Evolutionary conservation across 768 basidiomycete genomes (phyloP).

Genomic region (Udeniomyces megalosporus): DNA sequence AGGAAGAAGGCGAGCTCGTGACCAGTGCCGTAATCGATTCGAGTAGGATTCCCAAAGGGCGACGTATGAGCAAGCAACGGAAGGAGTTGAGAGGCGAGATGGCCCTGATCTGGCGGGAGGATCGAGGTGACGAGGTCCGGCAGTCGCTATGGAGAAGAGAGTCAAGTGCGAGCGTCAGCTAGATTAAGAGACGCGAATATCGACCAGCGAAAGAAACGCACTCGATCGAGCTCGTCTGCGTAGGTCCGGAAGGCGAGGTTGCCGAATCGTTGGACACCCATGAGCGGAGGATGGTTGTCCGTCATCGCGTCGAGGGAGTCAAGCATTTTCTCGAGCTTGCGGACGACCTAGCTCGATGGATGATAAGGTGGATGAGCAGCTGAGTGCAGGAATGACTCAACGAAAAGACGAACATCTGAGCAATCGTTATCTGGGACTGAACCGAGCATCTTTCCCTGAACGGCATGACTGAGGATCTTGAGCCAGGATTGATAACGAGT

Average conservation of each 20-base stretch:
- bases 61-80: slow-evolving; percentile 58
- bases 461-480: neutral
- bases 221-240: slow-evolving; percentile 56
- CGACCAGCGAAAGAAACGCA: no score
- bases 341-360: slow-evolving; percentile 21
- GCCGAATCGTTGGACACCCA: slow-evolving; percentile 70
- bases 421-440: neutral
- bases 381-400: neutral
- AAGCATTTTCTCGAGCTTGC: slow-evolving; percentile 41
- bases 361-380: no score
- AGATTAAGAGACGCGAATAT: slow-evolving; percentile 36
- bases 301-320: slow-evolving; percentile 57
- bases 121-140: slow-evolving; percentile 35
- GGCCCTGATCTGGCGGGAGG: slow-evolving; percentile 35
- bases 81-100: slow-evolving; percentile 46
- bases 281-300: slow-evolving; percentile 57
- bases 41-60: slow-evolving; percentile 66
- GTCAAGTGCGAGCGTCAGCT: neutral
- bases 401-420: neutral
- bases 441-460: neutral
- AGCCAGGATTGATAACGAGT: slow-evolving; percentile 4
- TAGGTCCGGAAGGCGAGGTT: slow-evolving; percentile 81
- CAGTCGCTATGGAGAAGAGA: neutral
- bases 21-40: slow-evolving; percentile 93
- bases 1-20: slow-evolving; percentile 82